Evolutionary conservation across 805 yeast species (phyloP).

Genomic region (Metschnikowia anglica): DNA sequence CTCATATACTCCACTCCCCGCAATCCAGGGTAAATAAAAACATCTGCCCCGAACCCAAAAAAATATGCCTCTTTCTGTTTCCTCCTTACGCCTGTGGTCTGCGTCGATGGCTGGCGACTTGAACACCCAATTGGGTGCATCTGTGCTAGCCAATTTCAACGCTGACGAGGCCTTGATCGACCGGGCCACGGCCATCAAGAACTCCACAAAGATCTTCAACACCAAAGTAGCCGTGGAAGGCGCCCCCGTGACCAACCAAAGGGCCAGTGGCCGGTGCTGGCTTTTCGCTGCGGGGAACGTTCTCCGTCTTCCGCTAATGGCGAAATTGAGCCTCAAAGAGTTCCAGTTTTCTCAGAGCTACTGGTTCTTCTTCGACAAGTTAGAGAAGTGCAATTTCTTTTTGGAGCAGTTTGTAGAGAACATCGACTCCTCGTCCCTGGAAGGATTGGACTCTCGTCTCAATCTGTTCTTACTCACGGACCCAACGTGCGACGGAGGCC

Average conservation of each 20-base stretch:
- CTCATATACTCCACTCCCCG: too few relatives aligned
- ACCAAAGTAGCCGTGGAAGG: constrained; percentile 49
- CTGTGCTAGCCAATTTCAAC: constrained; percentile 16
- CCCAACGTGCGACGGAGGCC: constrained; percentile 24
- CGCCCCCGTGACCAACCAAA: constrained; percentile 46
- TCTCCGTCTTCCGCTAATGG: constrained; percentile 20
- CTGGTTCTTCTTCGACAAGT: constrained; percentile 24
- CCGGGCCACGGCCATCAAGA: constrained; percentile 17
- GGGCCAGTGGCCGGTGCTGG: constrained; percentile 24
- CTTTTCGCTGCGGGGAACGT: constrained; percentile 23
- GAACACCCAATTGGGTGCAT: constrained; percentile 16
- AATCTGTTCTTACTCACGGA: constrained; percentile 20
- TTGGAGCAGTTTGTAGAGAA: constrained; percentile 18
- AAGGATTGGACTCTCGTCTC: constrained; percentile 19
- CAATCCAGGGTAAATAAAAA: too few relatives aligned
- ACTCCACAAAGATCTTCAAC: constrained; percentile 39
- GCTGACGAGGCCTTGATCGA: constrained; percentile 22
- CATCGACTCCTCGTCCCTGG: constrained; percentile 15
- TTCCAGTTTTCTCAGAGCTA: constrained; percentile 24
- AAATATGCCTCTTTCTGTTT: constrained; percentile 8
- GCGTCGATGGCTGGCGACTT: constrained; percentile 8
- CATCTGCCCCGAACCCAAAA: too few relatives aligned
- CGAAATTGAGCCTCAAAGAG: constrained; percentile 20
- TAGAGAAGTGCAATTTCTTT: constrained; percentile 23
- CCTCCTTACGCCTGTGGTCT: constrained; percentile 14